Base-by-base conservation (phyloP, 2,329 filamentous ascomycete genomes). In the Colletotrichum abscissum region DNA sequence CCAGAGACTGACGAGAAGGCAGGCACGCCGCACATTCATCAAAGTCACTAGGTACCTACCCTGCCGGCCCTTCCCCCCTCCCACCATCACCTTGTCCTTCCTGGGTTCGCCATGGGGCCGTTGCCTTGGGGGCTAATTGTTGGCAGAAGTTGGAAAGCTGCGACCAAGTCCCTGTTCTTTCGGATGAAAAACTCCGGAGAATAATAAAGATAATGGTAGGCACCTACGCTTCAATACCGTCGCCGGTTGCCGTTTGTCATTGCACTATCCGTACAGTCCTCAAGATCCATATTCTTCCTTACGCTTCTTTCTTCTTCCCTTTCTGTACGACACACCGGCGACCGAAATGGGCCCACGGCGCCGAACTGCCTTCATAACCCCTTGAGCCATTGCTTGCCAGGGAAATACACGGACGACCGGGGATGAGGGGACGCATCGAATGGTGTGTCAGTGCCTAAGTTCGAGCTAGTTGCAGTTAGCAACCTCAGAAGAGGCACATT, bases 121-220 rank as follows among this genome's bases (percentile, higher is more conserved):
- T 16, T 56, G 67, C 33, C 22, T 66, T 33, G 46, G 60, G 52
- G 60, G 46, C 49, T 49, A 14, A 33, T n/a, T 42, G 26, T 70
- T 38, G 54, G 42, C 70, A 70, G 54, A 46, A 69, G 62, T 64
- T 55, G 62, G 62, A 64, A 64, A 26, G 35, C 60, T 57, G 52
- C 33, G 11, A 49, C 60, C 56, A 56, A 24, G 35, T 60, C 46
- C 59, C 49, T 60, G 55, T 59, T 24, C 46, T 54, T 62, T 66
- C 71, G 71, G 71, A 73, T 64, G 22, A 73, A 66, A 73, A 35
- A 46, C 60, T 73, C 71, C 71, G 67, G 38, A 42, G 14, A 42
- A 6, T 19, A 42, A 42, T 42, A 19, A 42, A 3, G 14, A 7
- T 19, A 42, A 42, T 42, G 38, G 38, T 16, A 19, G 38, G 38